These are phyloP conservation scores for Lactarius quietus DNA, from an alignment of 768 basidiomycete species.

Conservation along the genomic window DNA sequence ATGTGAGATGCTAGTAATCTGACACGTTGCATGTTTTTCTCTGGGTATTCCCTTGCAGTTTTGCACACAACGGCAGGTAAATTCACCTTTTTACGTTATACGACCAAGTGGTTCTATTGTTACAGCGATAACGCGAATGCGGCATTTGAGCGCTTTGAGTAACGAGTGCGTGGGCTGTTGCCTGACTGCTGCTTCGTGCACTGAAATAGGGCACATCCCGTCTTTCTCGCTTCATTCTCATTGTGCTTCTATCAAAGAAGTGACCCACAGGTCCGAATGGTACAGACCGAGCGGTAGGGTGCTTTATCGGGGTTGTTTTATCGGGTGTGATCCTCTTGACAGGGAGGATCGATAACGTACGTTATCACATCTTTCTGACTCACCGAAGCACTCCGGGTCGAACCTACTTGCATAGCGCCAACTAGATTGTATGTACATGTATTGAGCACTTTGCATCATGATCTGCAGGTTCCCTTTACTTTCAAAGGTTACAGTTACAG, in stretches of 20 bases:
- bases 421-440: neutral
- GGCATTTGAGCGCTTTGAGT: neutral
- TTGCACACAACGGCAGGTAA: neutral
- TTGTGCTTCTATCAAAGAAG: neutral
- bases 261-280: neutral
- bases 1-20: conserved; percentile 17
- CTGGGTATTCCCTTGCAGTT: neutral
- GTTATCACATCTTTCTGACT: conserved; percentile 82
- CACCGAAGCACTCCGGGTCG: conserved; percentile 75
- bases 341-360: conserved; percentile 50
- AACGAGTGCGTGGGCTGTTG: conserved; percentile 11
- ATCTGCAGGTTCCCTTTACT: neutral
- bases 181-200: neutral
- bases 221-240: neutral
- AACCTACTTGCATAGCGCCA: conserved; percentile 27
- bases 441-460: neutral
- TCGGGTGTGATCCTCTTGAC: neutral
- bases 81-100: neutral
- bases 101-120: neutral
- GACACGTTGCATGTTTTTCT: conserved; percentile 4
- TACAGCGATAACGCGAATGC: neutral
- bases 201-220: neutral
- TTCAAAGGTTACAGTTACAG: no score
- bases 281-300: neutral
- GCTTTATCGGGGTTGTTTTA: no score